These are phyloP conservation scores for Erysiphe pulchra DNA, from an alignment of 2,329 filamentous ascomycete genomes.

Conservation along the genomic window DNA sequence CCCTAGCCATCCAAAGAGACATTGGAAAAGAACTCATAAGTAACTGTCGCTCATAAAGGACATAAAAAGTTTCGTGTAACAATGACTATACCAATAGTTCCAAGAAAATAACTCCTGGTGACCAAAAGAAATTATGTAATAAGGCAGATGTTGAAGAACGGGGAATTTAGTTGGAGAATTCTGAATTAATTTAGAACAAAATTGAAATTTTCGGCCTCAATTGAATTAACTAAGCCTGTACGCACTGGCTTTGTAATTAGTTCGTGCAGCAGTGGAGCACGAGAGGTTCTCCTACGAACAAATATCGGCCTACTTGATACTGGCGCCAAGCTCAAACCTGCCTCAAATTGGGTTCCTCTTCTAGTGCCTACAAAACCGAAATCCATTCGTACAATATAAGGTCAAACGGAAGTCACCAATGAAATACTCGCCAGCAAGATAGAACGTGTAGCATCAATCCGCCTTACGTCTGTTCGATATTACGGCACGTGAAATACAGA, in stretches of 20 bases:
- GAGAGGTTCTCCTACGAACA: neutral
- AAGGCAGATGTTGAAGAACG: too few relatives aligned
- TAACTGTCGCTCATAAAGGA: too few relatives aligned
- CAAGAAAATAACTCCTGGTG: too few relatives aligned
- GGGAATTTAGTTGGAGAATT: too few relatives aligned
- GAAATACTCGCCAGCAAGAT: neutral
- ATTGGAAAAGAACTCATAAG: too few relatives aligned
- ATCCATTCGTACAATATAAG: neutral
- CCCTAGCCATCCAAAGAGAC: too few relatives aligned
- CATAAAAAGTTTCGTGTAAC: too few relatives aligned
- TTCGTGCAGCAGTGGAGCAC: neutral
- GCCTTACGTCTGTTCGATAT: neutral
- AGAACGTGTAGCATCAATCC: neutral
- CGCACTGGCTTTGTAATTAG: neutral
- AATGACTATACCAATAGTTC: too few relatives aligned
- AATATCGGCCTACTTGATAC: neutral
- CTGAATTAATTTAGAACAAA: too few relatives aligned
- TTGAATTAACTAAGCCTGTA: neutral
- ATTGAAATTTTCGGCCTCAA: neutral
- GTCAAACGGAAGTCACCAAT: neutral
- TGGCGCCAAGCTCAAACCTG: neutral
- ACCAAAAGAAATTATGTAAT: too few relatives aligned
- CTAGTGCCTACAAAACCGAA: neutral
- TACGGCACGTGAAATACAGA: neutral
- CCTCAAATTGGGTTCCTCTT: neutral